Conservation (phyloP, 1,139 yeast genomes). For the Sugiyamaella neomexicana region DNA sequence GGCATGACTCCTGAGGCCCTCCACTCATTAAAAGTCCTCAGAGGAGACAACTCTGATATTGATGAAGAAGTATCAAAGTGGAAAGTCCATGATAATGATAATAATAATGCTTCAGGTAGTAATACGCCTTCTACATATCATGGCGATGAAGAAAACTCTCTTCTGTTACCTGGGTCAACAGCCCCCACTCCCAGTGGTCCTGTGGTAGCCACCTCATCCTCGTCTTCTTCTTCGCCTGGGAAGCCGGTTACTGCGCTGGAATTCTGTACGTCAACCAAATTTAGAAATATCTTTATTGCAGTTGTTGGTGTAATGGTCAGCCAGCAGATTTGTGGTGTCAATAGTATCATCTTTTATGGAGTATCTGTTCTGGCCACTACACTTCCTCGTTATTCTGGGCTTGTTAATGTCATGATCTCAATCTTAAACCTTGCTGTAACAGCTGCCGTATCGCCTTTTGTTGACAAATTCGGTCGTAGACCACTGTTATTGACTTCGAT, state of each 20-base stretch:
- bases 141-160: conserved; percentile 14
- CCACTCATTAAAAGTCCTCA: conserved; percentile 38
- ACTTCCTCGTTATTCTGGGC: conserved; percentile 67
- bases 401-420: conserved; percentile 73
- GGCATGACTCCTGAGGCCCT: conserved; percentile 44
- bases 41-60: conserved; percentile 32
- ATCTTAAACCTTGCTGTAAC: conserved; percentile 72
- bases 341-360: conserved; percentile 89
- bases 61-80: conserved; percentile 34
- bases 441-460: conserved; percentile 63
- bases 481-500: conserved; percentile 68
- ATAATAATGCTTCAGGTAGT: neutral
- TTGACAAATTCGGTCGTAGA: conserved; percentile 75
- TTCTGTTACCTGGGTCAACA: conserved; percentile 1
- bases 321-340: conserved; percentile 92
- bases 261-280: conserved; percentile 56
- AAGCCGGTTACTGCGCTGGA: conserved; percentile 32
- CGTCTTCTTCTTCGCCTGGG: neutral
- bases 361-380: conserved; percentile 71
- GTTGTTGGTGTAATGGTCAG: conserved; percentile 77
- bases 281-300: conserved; percentile 58
- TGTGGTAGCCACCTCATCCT: no score
- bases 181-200: neutral
- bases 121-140: neutral
- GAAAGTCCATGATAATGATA: conserved; percentile 16